Base-by-base conservation (phyloP, 2,329 filamentous ascomycete genomes). In the Claviceps capensis region DNA sequence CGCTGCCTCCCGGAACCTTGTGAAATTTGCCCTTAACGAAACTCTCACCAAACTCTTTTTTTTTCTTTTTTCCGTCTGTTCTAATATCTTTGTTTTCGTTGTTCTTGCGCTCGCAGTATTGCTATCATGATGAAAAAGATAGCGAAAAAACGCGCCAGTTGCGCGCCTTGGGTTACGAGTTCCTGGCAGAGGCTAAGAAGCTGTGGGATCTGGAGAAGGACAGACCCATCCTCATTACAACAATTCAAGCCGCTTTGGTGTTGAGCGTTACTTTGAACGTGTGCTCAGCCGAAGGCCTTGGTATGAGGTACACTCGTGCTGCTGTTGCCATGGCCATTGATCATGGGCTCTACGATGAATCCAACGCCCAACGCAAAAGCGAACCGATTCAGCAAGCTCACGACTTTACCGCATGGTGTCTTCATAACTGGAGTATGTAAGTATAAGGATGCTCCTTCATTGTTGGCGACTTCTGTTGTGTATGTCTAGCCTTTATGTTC, bases 151-250 rank as follows among this genome's bases (percentile, higher is more conserved):
- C 57, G 43, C 63, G 61, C 60, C 60, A 58, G 14, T 60, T 62
- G 4, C 47, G 59, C 14, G 64, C 56, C 5, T 51, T 63, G 2
- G 57, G 54, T 0, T 67, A 66, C 38, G 57, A 59, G 7, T 65
- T 67, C n/a, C 49, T 64, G 8, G 60, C 64, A 1, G 63, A 67
- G 55, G 62, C 65, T 5, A 60, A 58, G 9, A 58, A 62, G 11
- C 57, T 67, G 8, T 62, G 63, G 59, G 61, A 67, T 13, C 52
- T 62, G 1, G 61, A 65, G 45, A 52, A 56, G 51, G 54, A 55
- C 19, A 47, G 54, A 5, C 47, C 47, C 5, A 47, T 52, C 1
- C 55, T 54, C 16, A 48, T 68, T 4, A 65, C 64, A 1, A 65
- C 62, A 1, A 53, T 63, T 14, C 64, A 67, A 46, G 64, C 64